Evolutionary conservation across 139 green algal species (phyloP).

Genomic region (Chlamydomonas asymmetrica): DNA sequence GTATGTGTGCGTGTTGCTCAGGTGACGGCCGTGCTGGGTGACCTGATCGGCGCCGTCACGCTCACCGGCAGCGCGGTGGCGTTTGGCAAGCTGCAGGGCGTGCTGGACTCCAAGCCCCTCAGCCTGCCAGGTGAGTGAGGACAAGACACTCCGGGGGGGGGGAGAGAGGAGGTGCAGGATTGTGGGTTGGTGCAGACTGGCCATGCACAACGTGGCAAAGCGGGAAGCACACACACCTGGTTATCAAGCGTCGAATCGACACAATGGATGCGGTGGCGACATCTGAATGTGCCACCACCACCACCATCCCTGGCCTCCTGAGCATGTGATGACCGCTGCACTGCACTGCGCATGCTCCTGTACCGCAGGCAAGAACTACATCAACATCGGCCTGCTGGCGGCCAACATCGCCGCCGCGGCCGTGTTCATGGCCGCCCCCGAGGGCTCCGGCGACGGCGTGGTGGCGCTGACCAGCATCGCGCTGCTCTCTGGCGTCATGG

Average conservation of each 20-base stretch:
- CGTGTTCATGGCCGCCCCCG: constrained; percentile 22
- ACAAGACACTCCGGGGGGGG: too few species aligned
- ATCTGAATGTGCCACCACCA: too few species aligned
- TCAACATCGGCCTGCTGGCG: constrained; percentile 56
- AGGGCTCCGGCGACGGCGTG: constrained; percentile 9
- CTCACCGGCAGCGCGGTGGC: constrained; percentile 79
- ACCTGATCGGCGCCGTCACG: constrained; percentile 85
- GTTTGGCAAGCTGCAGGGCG: constrained; percentile 86
- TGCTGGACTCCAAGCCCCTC: constrained; percentile 64
- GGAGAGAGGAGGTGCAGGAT: too few species aligned
- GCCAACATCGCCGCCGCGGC: constrained; percentile 12
- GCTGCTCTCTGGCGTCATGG: constrained; percentile 59
- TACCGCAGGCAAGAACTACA: constrained; percentile 66
- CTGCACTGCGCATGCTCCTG: neutral
- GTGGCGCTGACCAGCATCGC: too few species aligned
- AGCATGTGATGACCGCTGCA: too few species aligned
- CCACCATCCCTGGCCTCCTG: too few species aligned
- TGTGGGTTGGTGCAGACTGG: too few species aligned
- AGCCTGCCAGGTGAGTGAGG: constrained; percentile 60
- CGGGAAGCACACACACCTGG: too few species aligned
- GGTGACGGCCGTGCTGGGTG: constrained; percentile 73
- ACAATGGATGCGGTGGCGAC: too few species aligned
- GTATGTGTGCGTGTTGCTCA: too few species aligned
- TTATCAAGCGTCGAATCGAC: too few species aligned
- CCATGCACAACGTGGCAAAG: too few species aligned